Conservation (phyloP, 176 grass and related monocot genomes). For the Carex pumila region DNA sequence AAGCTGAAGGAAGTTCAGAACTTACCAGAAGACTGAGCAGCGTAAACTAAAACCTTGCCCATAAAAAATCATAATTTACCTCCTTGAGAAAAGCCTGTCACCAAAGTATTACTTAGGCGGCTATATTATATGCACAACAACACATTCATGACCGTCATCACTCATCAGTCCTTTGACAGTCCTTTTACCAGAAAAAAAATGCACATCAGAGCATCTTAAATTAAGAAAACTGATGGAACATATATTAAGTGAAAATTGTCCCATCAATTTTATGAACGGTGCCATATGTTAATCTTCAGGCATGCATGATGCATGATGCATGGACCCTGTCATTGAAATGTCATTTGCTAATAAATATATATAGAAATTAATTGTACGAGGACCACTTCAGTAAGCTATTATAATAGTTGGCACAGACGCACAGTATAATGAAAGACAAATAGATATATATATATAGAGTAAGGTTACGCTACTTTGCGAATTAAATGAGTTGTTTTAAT, state of each 20-base stretch:
- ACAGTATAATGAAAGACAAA: background rate
- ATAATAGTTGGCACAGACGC: background rate
- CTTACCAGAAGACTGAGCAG: background rate
- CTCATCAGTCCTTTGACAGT: background rate
- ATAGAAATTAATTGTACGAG: background rate
- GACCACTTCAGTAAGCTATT: background rate
- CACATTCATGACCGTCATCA: constrained; percentile 9
- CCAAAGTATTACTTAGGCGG: background rate
- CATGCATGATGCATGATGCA: background rate
- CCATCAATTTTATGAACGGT: background rate
- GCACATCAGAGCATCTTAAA: background rate
- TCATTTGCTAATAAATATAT: background rate
- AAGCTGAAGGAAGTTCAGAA: background rate
- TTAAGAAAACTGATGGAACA: background rate
- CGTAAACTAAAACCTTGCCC: background rate
- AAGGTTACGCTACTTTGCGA: too few species aligned
- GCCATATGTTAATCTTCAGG: background rate
- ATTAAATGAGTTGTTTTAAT: too few species aligned
- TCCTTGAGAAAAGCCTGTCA: background rate
- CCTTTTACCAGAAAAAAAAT: background rate
- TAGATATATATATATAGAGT: background rate
- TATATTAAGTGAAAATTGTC: background rate
- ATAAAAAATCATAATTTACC: background rate
- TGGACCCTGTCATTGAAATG: background rate
- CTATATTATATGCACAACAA: constrained; percentile 4